Base-by-base conservation (phyloP, 805 yeast species). In the Saccharomycopsis schoenii region DNA sequence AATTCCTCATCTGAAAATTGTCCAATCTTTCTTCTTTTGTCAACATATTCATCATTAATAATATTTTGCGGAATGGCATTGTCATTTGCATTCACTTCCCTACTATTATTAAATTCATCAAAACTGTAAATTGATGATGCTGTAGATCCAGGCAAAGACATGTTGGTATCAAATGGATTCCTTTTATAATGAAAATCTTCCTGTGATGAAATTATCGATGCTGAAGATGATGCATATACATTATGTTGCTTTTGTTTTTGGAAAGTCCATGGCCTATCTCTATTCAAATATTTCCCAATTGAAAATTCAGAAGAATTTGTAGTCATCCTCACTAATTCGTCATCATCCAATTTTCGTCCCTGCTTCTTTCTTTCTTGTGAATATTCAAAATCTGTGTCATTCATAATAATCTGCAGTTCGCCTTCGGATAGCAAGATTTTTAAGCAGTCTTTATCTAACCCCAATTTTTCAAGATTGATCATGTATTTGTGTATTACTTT, bases 401-500 rank as follows among this genome's bases (percentile, higher is more conserved):
- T 24, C n/a, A 25, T 24, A 6, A 47, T 47, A 25, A 47, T 47
- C 12, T 47, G 52, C n/a, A 24, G 34, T 24, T 47, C 52, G 2
- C 52, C 52, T 47, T 47, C 52, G 6, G 34, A 5, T 21, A 68
- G 58, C n/a, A 69, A 64, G 51, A 59, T 34, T 37, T 63, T 64
- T 41, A 71, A 62, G 3, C 70, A 76, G 34, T 82, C 78, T 61
- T 76, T 77, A 50, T 80, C 77, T 25, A 86, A 70, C 0, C 92
- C 92, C 40, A 83, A 69, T n/a, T 71, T 69, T 54, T 78, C 76
- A 52, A 88, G 76, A 71, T 87, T 93, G 39, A 75, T 72, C 15
- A 86, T 91, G 15, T 87, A 88, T 62, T 76, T 77, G 62, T 80
- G 80, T 62, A 87, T 85, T 61, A 83, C 77, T 68, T 87, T 88